Conservation (phyloP, 2,329 filamentous ascomycete species). For the Beauveria australis region DNA sequence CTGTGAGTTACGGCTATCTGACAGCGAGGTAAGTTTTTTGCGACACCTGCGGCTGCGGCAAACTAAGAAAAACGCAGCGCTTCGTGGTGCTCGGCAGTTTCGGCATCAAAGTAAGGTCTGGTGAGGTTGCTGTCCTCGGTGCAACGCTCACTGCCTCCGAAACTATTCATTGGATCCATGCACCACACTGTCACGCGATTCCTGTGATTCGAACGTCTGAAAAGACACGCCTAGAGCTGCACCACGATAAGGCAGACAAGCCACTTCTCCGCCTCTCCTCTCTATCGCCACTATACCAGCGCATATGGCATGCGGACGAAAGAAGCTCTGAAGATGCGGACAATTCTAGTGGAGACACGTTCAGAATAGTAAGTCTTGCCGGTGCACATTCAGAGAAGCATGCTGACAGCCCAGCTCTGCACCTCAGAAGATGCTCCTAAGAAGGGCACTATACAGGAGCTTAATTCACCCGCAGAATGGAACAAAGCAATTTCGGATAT, state of each 20-base stretch:
- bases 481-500: slow-evolving; percentile 48
- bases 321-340: slow-evolving; percentile 13
- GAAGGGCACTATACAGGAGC: slow-evolving; percentile 41
- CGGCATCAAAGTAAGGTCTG: slow-evolving; percentile 51
- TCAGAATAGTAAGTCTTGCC: slow-evolving; percentile 38
- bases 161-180: slow-evolving; percentile 48
- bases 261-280: slow-evolving; percentile 45
- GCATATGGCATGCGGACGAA: slow-evolving; percentile 52
- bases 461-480: slow-evolving; percentile 52
- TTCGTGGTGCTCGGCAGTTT: slow-evolving; percentile 61
- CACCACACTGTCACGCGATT: slow-evolving; percentile 61
- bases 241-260: slow-evolving; percentile 40
- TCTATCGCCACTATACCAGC: slow-evolving; percentile 58
- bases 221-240: slow-evolving; percentile 45
- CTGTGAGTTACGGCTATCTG: slow-evolving; percentile 33
- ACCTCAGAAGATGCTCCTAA: slow-evolving; percentile 45
- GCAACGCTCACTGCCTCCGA: slow-evolving; percentile 47
- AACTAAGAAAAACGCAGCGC: slow-evolving; percentile 35
- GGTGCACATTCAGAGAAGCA: not conserved
- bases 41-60: not conserved
- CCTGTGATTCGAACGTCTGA: slow-evolving; percentile 53
- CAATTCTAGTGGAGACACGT: slow-evolving; percentile 27
- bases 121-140: slow-evolving; percentile 57
- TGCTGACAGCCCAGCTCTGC: slow-evolving; percentile 37
- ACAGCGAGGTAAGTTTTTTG: slow-evolving; percentile 38